Evolutionary conservation across 208 protist species (phyloP).

Genomic region (Spongospora subterranea): DNA sequence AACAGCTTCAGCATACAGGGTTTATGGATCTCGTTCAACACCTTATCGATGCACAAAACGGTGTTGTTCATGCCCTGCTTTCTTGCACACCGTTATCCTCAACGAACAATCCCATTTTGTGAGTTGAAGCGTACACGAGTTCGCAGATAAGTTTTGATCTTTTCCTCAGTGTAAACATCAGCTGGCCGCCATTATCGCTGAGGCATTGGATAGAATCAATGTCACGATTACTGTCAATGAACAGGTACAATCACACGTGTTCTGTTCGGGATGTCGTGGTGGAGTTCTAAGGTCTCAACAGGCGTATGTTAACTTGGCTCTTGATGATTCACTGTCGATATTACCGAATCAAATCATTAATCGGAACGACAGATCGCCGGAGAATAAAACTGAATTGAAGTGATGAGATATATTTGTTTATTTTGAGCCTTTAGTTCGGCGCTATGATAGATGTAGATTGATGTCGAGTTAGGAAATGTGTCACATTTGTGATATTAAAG

Average conservation of each 20-base stretch:
- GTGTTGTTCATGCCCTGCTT: conserved; percentile 36
- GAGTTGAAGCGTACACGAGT: neutral
- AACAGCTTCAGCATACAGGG: neutral
- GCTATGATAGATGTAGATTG: neutral
- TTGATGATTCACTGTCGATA: too few relatives aligned
- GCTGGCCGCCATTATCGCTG: conserved; percentile 19
- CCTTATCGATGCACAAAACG: conserved; percentile 8
- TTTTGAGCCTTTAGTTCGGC: neutral
- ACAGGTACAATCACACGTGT: too few relatives aligned
- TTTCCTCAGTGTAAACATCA: conserved; percentile 49
- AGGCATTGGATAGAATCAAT: neutral
- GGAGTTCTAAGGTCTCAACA: too few relatives aligned
- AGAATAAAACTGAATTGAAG: neutral
- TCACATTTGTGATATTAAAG: neutral
- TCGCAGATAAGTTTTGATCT: neutral
- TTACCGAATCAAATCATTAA: too few relatives aligned
- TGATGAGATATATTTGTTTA: neutral
- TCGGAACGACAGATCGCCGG: neutral
- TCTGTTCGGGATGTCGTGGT: too few relatives aligned
- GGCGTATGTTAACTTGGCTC: too few relatives aligned
- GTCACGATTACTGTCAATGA: too few relatives aligned
- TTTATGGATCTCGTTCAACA: neutral
- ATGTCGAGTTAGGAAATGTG: neutral
- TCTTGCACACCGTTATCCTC: conserved; percentile 1
- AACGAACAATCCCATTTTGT: neutral